Percentiles rank a stretch among this genome's conserved stretches.
Evolutionary conservation across 805 yeast species (phyloP).

Genomic region (Kodamaea jinghongensis): DNA sequence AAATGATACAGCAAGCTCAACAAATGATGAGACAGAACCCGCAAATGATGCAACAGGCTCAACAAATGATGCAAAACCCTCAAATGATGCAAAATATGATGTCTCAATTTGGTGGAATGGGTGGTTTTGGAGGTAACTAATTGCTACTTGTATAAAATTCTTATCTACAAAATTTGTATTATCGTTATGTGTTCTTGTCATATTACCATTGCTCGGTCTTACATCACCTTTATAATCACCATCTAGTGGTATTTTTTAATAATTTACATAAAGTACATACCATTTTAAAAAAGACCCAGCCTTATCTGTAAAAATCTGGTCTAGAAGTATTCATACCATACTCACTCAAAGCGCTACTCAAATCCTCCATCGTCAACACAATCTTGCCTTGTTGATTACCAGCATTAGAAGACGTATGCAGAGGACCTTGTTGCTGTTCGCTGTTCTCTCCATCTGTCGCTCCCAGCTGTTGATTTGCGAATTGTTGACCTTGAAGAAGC

Average conservation of each 20-base stretch:
- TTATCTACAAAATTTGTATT: background rate
- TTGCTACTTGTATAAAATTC: background rate
- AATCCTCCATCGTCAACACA: conserved; percentile 88
- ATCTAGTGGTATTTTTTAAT: too few relatives aligned
- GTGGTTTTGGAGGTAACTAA: conserved; percentile 8
- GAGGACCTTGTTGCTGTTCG: conserved; percentile 35
- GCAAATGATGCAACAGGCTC: conserved; percentile 43
- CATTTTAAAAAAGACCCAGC: background rate
- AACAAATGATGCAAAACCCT: conserved; percentile 51
- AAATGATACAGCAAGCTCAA: conserved; percentile 46
- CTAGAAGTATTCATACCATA: conserved; percentile 87
- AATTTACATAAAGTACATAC: too few relatives aligned
- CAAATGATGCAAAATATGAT: conserved; percentile 70
- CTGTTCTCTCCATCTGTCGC: conserved; percentile 20
- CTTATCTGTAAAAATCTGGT: conserved; percentile 88
- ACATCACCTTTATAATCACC: background rate
- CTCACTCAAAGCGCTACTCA: conserved; percentile 88
- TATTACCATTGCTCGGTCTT: background rate
- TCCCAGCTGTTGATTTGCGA: conserved; percentile 36
- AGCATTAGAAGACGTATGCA: conserved; percentile 38
- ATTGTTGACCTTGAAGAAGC: conserved; percentile 62
- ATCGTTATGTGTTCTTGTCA: background rate
- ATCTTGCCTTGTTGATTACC: conserved; percentile 68
- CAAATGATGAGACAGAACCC: conserved; percentile 47
- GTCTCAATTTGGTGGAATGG: conserved; percentile 56